Base-by-base conservation (phyloP, 129 eudicot species). In the Mikania micrantha region DNA sequence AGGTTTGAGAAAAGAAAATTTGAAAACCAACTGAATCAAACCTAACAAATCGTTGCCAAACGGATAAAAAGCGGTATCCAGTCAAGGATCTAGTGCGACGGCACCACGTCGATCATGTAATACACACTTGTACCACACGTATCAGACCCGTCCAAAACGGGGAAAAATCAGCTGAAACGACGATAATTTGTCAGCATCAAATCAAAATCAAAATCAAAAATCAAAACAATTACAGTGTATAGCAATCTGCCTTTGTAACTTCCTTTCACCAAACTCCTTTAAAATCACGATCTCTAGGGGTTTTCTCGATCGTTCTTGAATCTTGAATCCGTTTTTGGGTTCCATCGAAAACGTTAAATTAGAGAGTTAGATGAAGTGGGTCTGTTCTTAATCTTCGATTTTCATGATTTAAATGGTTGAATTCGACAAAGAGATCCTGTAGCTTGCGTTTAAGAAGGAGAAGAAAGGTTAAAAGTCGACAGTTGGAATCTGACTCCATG, bases 401-500 rank as follows among this genome's bases (percentile, higher is more conserved):
- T 54, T 41, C 8, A 42, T 47, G 60, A 31, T 74, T 65, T 74
- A 16, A 56, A 56, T 56, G 60, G 40, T 42, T 42, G 52, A 20
- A 39, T 65, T 58, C 9, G 24, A 27, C 7, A 8, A 22, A 21
- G 15, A 22, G 58, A 20, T 34, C 17, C 10, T 56, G 41, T 57
- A 57, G 32, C 9, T 64, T 13, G 58, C 7, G 44, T 21, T 72
- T 72, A 10, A 64, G 78, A 72, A 62, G 64, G 24, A 22, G 8
- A 64, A 53, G 24, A 20, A n/a, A 73, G 31, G 57, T 63, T 35
- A 64, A 74, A 54, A 32, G 74, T 74, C 42, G 35, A 45, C 9
- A 19, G 5, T 58, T 67, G 35, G 63, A 67, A 24, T 75, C 34
- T 11, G 16, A 75, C 1, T 57, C 62, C 52, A 82, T 82, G 91